Percentiles rank a stretch among this genome's conserved stretches.
Evolutionary conservation across 208 protist genomes (phyloP).

Genomic region (Wallacemonas sp.): DNA sequence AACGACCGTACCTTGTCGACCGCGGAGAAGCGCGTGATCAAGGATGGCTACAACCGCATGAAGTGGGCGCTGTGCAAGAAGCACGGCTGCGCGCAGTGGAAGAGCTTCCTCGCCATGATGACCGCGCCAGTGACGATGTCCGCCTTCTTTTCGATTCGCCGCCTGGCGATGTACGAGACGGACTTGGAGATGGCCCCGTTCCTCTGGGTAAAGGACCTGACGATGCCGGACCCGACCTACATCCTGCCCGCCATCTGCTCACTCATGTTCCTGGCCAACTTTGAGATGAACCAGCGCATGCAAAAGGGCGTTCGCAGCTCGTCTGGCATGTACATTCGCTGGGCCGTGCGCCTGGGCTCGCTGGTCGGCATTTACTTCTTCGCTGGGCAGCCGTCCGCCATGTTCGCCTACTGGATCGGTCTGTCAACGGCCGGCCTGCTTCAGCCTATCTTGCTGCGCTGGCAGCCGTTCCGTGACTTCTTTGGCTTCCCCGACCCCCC

Average conservation of each 20-base stretch:
- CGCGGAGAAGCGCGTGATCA: constrained; percentile 84
- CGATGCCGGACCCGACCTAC: constrained; percentile 88
- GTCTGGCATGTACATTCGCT: constrained; percentile 78
- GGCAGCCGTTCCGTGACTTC: constrained; percentile 84
- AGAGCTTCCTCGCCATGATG: constrained; percentile 74
- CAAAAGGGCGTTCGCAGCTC: constrained; percentile 76
- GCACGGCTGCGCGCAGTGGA: constrained; percentile 80
- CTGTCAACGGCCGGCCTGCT: constrained; percentile 76
- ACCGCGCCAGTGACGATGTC: constrained; percentile 80
- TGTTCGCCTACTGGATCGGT: constrained; percentile 91
- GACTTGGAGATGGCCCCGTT: constrained; percentile 84
- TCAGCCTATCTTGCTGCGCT: constrained; percentile 84
- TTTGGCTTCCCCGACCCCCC: constrained; percentile 85
- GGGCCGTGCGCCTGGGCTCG: constrained; percentile 63
- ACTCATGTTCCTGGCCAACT: constrained; percentile 85
- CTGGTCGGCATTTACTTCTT: constrained; percentile 82
- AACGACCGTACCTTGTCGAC: constrained; percentile 79
- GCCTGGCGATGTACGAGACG: constrained; percentile 80
- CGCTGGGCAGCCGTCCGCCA: constrained; percentile 72
- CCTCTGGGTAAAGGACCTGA: constrained; percentile 83
- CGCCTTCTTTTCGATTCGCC: constrained; percentile 84
- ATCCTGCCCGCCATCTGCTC: constrained; percentile 76
- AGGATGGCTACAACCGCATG: constrained; percentile 86
- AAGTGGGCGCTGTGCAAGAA: constrained; percentile 86
- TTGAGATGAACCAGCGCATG: constrained; percentile 89